Evolutionary conservation across 768 basidiomycete genomes (phyloP), one percentile per base, ranked within the genome.

Genomic region (Botryobasidium botryosum): DNA sequence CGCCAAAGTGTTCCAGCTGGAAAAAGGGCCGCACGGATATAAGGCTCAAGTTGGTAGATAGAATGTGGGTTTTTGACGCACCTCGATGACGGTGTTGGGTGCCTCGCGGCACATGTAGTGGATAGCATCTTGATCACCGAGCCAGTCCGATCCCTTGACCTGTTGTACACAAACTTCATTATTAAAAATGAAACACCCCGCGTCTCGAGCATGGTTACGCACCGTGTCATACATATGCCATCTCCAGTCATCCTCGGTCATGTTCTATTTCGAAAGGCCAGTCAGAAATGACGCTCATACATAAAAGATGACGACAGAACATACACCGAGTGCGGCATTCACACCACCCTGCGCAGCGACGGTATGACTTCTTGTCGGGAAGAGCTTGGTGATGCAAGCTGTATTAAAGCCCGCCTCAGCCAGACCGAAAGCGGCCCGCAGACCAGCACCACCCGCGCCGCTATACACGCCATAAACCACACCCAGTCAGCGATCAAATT

Each of bases 31-130:
- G 27, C 41, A 33, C 13, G 4, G 45, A 25, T 40, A 18, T 7
- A 21, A n/a, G 17, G 18, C 28, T 4, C 37, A 25, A 36, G 8
- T 21, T 31, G 20, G 29, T 13, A 27, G 31, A 26, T 4, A 28
- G 13, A 43, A 20, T n/a, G 7, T 4, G 21, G 29, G 17, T 10
- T 8, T 26, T 8, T 20, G 20, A 48, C 66, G 27, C 45, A 82
- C 90, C 73, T 96, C 91, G 41, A 91, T 76, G 51, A 96, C 91
- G 27, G 84, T 81, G 60, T 77, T 70, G 43, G 91, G 92, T 33
- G 94, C 94, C 63, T 99, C 94, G 29, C 88, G 71, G 62, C 88
- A 94, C 94, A 99, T 99, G 68, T 97, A 99, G 59, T 97, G 94
- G 55, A 99, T 97, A 40, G 94, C 94, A 57, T 99, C 94, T 65